Evolutionary conservation across 2,329 filamentous ascomycete species (phyloP).

Genomic region (Boeremia lycopersici): DNA sequence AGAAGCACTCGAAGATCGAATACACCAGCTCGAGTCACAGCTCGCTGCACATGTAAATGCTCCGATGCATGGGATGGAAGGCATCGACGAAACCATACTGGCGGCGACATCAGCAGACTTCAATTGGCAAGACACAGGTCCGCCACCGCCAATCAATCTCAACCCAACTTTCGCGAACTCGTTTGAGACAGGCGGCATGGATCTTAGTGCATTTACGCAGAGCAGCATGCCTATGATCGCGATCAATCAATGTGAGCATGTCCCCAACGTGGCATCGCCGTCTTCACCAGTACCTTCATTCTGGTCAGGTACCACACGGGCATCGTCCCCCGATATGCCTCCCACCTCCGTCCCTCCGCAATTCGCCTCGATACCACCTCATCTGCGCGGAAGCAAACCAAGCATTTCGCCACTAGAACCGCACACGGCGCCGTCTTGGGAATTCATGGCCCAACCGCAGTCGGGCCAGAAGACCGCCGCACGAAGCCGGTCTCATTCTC

Average conservation of each 20-base stretch:
- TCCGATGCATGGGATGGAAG: slow-evolving; percentile 47
- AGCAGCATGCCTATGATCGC: slow-evolving; percentile 43
- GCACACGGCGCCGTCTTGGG: slow-evolving; percentile 44
- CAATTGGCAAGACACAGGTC: slow-evolving; percentile 38
- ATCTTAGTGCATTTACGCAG: slow-evolving; percentile 24
- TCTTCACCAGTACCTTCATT: slow-evolving; percentile 47
- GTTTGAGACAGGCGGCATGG: slow-evolving; percentile 17
- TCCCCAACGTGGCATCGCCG: slow-evolving; percentile 35
- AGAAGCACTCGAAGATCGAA: slow-evolving; percentile 44
- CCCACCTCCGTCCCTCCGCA: slow-evolving; percentile 35
- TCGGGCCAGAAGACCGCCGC: slow-evolving; percentile 16
- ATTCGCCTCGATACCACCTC: slow-evolving; percentile 26
- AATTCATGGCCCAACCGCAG: slow-evolving; percentile 39
- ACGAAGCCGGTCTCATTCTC: slow-evolving; percentile 34
- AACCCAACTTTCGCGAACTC: slow-evolving; percentile 37
- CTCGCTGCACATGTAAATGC: slow-evolving; percentile 43
- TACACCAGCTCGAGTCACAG: slow-evolving; percentile 47
- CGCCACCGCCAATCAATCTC: slow-evolving; percentile 30
- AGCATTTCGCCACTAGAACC: slow-evolving; percentile 34
- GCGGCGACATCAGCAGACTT: slow-evolving; percentile 35
- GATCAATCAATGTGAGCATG: slow-evolving; percentile 46
- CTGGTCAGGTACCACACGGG: slow-evolving; percentile 45
- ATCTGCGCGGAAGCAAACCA: slow-evolving; percentile 23
- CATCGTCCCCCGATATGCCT: slow-evolving; percentile 43
- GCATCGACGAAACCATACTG: slow-evolving; percentile 36